Conservation (phyloP, 352 stramenopile species). For the Globisporangium megalacanthum region DNA sequence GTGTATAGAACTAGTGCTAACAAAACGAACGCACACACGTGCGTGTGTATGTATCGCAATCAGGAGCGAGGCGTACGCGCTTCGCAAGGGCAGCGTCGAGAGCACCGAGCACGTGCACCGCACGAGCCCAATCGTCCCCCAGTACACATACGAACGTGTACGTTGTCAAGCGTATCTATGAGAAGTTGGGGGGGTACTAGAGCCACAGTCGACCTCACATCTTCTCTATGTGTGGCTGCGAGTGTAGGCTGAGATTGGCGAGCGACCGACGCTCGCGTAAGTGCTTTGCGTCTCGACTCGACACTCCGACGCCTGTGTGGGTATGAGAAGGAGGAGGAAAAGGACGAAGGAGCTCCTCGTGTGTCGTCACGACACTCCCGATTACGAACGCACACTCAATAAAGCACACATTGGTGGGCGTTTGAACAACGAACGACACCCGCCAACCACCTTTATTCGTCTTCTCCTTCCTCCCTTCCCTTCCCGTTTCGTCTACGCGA, state of each 20-base stretch:
- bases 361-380: too few relatives aligned
- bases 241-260: slow-evolving; percentile 43
- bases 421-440: neutral
- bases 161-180: too few relatives aligned
- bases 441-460: neutral
- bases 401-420: too few relatives aligned
- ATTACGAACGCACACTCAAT: too few relatives aligned
- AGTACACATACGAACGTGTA: slow-evolving; percentile 50
- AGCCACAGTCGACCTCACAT: neutral
- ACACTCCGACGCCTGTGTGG: neutral
- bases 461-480: neutral
- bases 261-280: slow-evolving; percentile 53
- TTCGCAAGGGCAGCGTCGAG: slow-evolving; percentile 42
- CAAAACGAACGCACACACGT: neutral
- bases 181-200: too few relatives aligned
- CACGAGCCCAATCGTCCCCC: slow-evolving; percentile 28
- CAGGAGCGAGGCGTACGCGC: slow-evolving; percentile 54
- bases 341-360: too few relatives aligned
- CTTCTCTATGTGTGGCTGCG: neutral
- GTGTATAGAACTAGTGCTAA: too few relatives aligned
- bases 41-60: neutral
- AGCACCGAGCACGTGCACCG: slow-evolving; percentile 35
- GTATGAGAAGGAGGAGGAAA: neutral
- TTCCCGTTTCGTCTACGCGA: neutral
- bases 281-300: neutral